Evolutionary conservation across 495 filamentous ascomycete genomes (phyloP), one percentile per base, ranked within the genome.

Genomic region (Penicillium simplicissimum): DNA sequence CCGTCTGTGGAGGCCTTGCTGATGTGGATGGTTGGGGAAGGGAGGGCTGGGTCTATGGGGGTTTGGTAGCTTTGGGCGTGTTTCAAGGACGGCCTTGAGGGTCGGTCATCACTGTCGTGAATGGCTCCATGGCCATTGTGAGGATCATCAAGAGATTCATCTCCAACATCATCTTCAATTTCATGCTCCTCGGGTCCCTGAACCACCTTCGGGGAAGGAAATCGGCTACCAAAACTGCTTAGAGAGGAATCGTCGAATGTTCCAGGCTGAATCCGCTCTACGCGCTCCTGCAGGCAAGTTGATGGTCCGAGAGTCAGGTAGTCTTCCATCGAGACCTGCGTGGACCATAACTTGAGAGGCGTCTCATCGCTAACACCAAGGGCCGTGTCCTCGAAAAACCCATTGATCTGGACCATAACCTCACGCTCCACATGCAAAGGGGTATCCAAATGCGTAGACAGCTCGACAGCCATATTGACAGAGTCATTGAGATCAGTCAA

Each of bases 381-480:
- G 13, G 74, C 71, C 3, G 71, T 71, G 52, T 85, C 82, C 34
- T 84, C 83, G 52, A 86, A 88, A 63, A 88, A 88, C 0, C 84
- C 85, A 49, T 84, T 82, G 8, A 87, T 69, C 58, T 88, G 84
- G 14, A 87, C 77, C 61, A 79, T 81, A 48, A 88, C 83, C 31
- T 81, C 76, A 11, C 76, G 64, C 37, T 79, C 78, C 0, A 87
- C 76, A 31, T 73, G 65, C 43, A 88, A 35, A 0, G 71, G 36
- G 64, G 74, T 55, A 72, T 82, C 74, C 73, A 76, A n/a, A 49
- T 68, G 58, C 68, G 67, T 54, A 35, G 75, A 61, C 21, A 75
- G 61, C 64, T 76, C 17, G 70, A 76, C 71, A 10, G 85, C 82
- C 51, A 77, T 75, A 0, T 70, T 36, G 0, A 83, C 76, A 11